These are phyloP conservation scores for Dryas octopetala DNA, from an alignment of 306 rosid species.

Conservation along the genomic window DNA sequence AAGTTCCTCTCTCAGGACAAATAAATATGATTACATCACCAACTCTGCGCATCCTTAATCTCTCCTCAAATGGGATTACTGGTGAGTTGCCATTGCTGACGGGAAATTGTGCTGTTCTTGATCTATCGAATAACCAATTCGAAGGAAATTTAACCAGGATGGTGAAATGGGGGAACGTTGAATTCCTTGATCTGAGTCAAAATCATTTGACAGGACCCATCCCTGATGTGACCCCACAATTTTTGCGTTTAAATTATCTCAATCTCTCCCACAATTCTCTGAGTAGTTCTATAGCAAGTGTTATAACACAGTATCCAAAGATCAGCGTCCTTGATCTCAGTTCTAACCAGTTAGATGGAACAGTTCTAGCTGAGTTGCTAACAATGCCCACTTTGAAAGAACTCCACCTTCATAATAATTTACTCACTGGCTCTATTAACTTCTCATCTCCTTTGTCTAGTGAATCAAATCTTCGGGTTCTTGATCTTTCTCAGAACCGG, in stretches of 20 bases:
- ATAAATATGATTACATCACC: slow-evolving; percentile 70
- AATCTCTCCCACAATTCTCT: slow-evolving; percentile 76
- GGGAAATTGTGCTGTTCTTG: slow-evolving; percentile 88
- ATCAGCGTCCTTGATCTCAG: slow-evolving; percentile 85
- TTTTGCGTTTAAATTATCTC: slow-evolving; percentile 73
- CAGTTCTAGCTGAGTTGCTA: slow-evolving; percentile 53
- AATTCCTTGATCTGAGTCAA: slow-evolving; percentile 83
- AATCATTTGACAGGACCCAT: slow-evolving; percentile 72
- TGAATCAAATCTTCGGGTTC: slow-evolving; percentile 66
- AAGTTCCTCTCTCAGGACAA: slow-evolving; percentile 63
- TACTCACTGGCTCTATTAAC: slow-evolving; percentile 62
- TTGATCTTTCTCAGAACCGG: slow-evolving; percentile 82
- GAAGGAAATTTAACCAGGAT: slow-evolving; percentile 81
- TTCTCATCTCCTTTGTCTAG: slow-evolving; percentile 48
- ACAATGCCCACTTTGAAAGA: slow-evolving; percentile 75
- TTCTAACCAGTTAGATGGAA: slow-evolving; percentile 72
- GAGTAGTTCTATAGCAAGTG: slow-evolving; percentile 58
- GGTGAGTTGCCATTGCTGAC: slow-evolving; percentile 86
- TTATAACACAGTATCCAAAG: slow-evolving; percentile 75
- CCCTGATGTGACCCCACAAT: slow-evolving; percentile 83
- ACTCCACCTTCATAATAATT: slow-evolving; percentile 71
- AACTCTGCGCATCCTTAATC: slow-evolving; percentile 61
- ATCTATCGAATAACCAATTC: slow-evolving; percentile 78
- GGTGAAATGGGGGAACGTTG: slow-evolving; percentile 87
- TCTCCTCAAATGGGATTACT: slow-evolving; percentile 70